Conservation (phyloP, 2,329 filamentous ascomycete genomes). For the Colletotrichum zoysiae region DNA sequence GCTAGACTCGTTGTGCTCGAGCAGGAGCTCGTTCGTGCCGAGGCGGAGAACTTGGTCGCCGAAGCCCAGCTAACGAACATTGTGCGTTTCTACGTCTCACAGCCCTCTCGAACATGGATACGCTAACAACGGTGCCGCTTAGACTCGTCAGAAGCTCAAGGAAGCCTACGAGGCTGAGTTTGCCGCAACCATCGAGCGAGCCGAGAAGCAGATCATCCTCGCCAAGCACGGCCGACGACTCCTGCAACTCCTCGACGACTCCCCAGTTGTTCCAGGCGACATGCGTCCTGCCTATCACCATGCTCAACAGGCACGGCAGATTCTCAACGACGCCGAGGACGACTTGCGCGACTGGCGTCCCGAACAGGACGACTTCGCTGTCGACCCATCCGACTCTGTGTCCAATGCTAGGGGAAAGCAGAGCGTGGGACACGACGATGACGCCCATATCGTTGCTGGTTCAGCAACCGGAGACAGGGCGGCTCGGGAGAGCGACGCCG, state of each 20-base stretch:
- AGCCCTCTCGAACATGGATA: not conserved
- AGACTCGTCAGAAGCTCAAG: slow-evolving; percentile 97
- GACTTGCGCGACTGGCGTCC: slow-evolving; percentile 83
- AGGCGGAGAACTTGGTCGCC: slow-evolving; percentile 95
- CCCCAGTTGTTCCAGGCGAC: slow-evolving; percentile 89
- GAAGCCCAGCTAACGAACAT: slow-evolving; percentile 97
- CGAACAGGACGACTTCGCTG: slow-evolving; percentile 52
- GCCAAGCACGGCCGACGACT: slow-evolving; percentile 91
- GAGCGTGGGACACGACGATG: slow-evolving; percentile 27
- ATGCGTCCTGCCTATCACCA: slow-evolving; percentile 76
- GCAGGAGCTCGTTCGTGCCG: slow-evolving; percentile 95
- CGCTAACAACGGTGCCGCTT: not conserved
- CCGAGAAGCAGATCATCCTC: slow-evolving; percentile 96
- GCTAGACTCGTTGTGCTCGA: slow-evolving; percentile 86
- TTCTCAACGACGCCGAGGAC: slow-evolving; percentile 92
- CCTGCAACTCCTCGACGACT: slow-evolving; percentile 88
- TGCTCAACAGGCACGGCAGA: slow-evolving; percentile 77
- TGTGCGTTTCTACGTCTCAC: slow-evolving; percentile 65
- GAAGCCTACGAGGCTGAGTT: slow-evolving; percentile 93
- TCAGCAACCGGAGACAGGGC: slow-evolving; percentile 13
- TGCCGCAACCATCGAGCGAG: slow-evolving; percentile 91
- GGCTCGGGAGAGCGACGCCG: not conserved
- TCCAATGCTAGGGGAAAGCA: slow-evolving; percentile 28
- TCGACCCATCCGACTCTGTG: slow-evolving; percentile 18
- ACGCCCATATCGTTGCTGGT: slow-evolving; percentile 26